Percentiles rank a stretch among this genome's conserved stretches.
phyloP scores from a whole-genome alignment of 306 rosid species.

The Fragaria ananassa region DNA sequence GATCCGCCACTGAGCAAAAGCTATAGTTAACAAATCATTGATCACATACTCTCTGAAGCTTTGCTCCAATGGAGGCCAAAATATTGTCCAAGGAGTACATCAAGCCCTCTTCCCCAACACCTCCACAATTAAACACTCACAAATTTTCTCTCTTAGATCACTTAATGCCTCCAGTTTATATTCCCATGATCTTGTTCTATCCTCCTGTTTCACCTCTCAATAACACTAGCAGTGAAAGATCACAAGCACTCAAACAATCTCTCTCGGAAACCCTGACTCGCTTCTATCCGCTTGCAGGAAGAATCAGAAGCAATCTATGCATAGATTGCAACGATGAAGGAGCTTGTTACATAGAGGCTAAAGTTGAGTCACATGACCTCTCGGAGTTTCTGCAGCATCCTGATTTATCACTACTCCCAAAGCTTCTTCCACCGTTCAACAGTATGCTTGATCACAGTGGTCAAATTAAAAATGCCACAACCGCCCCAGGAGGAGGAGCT shows the following conservation, averaged over 20 bases:
- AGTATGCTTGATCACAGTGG: neutral
- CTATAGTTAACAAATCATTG: too few relatives aligned
- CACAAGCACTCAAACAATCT: neutral
- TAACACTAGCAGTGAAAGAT: neutral
- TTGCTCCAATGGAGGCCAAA: neutral
- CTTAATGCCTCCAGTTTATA: constrained; percentile 24
- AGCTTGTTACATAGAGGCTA: neutral
- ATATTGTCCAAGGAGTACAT: neutral
- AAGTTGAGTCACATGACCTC: neutral
- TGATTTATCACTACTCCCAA: neutral
- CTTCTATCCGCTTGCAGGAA: neutral
- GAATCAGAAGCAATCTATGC: neutral
- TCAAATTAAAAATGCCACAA: neutral
- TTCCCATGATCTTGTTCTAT: constrained; percentile 11
- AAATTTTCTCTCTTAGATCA: constrained; percentile 42
- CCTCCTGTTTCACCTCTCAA: neutral
- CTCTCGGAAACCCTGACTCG: constrained; percentile 5
- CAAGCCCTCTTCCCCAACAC: constrained; percentile 38
- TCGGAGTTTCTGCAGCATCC: neutral
- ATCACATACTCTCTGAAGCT: too few relatives aligned
- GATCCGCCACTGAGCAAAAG: too few relatives aligned
- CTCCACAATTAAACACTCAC: constrained; percentile 24
- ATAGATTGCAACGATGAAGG: neutral
- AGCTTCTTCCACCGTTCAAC: neutral
- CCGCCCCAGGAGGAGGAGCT: neutral